Conservation (phyloP, 495 filamentous ascomycete species). For the Amniculicola lignicola region DNA sequence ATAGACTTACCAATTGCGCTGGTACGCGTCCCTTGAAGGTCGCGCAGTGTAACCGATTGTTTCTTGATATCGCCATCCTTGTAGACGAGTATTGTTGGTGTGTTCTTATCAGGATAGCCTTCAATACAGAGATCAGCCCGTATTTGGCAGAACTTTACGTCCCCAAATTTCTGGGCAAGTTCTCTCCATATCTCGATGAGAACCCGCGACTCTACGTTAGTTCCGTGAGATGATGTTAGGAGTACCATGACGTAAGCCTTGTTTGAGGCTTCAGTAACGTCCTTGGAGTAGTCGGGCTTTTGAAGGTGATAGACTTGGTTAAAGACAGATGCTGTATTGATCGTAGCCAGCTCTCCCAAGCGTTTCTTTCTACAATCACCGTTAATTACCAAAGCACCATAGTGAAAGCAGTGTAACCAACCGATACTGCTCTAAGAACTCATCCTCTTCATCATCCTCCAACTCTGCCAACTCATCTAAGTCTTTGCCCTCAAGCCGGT, state of each 20-base stretch:
- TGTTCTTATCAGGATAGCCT: constrained; percentile 90
- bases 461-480: constrained; percentile 89
- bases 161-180: constrained; percentile 76
- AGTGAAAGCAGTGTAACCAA: background rate
- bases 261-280: constrained; percentile 88
- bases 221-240: constrained; percentile 70
- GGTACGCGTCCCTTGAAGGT: constrained; percentile 68
- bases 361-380: constrained; percentile 62
- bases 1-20: constrained; percentile 54
- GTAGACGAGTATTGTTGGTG: constrained; percentile 91
- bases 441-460: constrained; percentile 93
- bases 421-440: constrained; percentile 82
- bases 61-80: constrained; percentile 84
- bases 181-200: constrained; percentile 84
- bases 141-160: constrained; percentile 98
- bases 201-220: constrained; percentile 77
- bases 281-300: constrained; percentile 85
- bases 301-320: constrained; percentile 90
- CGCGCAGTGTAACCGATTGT: constrained; percentile 81
- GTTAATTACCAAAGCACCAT: background rate
- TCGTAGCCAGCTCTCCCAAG: constrained; percentile 69
- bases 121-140: constrained; percentile 91
- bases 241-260: constrained; percentile 76
- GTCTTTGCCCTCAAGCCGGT: constrained; percentile 87
- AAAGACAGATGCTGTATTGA: constrained; percentile 71